Evolutionary conservation across 768 basidiomycete genomes (phyloP).

Genomic region (Pisolithus tinctorius): DNA sequence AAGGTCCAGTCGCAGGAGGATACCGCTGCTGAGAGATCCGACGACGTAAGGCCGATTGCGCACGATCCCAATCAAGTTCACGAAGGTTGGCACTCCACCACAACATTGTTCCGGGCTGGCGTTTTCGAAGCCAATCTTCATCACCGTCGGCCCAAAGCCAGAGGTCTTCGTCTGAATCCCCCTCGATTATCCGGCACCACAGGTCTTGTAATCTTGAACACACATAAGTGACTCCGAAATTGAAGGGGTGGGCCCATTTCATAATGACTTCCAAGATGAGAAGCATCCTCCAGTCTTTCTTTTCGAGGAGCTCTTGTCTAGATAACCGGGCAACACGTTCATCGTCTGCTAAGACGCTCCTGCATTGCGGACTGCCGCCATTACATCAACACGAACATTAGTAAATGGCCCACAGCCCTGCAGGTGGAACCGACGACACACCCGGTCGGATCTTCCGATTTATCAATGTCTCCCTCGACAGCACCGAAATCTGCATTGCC

Average conservation of each 20-base stretch:
- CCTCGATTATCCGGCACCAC: not conserved
- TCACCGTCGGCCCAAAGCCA: not conserved
- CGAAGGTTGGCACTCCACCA: not conserved
- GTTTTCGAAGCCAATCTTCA: not conserved
- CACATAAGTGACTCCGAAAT: not conserved
- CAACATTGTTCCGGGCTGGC: not conserved
- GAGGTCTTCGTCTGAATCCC: not conserved
- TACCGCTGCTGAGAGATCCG: not conserved
- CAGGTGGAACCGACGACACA: not conserved
- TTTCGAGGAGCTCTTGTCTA: not conserved
- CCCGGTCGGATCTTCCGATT: not conserved
- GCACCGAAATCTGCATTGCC: no score
- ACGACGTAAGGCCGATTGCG: not conserved
- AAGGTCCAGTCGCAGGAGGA: not conserved
- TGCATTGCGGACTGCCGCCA: not conserved
- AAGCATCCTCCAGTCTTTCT: not conserved
- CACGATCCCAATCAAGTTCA: not conserved
- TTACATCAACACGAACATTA: not conserved
- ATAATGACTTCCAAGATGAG: not conserved
- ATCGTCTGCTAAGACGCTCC: not conserved
- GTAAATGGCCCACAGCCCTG: not conserved
- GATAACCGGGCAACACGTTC: not conserved
- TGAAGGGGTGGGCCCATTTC: not conserved
- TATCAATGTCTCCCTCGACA: not conserved
- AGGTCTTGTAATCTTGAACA: not conserved